Conservation (phyloP, 1,139 yeast species). For the Suhomyces maxii region DNA sequence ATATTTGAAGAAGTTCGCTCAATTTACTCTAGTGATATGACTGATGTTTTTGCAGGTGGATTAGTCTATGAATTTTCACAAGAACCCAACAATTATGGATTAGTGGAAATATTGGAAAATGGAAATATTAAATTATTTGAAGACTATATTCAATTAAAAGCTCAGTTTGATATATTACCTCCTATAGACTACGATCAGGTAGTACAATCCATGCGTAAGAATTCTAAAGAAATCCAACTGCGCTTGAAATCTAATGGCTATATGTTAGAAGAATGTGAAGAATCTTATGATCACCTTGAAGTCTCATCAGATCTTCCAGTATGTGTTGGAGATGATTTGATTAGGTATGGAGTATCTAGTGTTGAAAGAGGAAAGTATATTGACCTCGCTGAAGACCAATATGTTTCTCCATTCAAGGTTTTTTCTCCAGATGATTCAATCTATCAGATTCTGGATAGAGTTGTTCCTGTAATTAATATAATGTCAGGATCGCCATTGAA, state of each 20-base stretch:
- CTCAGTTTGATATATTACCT: constrained; percentile 42
- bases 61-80: constrained; percentile 88
- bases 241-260: constrained; percentile 25
- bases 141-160: constrained; percentile 55
- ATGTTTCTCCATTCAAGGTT: constrained; percentile 38
- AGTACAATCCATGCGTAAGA: constrained; percentile 26
- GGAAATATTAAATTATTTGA: constrained; percentile 57
- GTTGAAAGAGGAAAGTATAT: constrained; percentile 49
- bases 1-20: constrained; percentile 74
- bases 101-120: constrained; percentile 59
- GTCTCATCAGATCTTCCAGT: constrained; percentile 49
- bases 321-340: constrained; percentile 44
- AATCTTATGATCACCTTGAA: constrained; percentile 53
- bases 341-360: constrained; percentile 47
- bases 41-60: constrained; percentile 86
- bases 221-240: constrained; percentile 26
- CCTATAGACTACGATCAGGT: constrained; percentile 27
- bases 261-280: constrained; percentile 42
- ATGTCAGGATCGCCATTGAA: constrained; percentile 16
- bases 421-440: constrained; percentile 37
- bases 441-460: constrained; percentile 18
- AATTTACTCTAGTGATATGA: constrained; percentile 73
- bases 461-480: constrained; percentile 25
- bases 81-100: constrained; percentile 86
- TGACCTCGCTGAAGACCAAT: constrained; percentile 38